phyloP scores from a whole-genome alignment of 169 alveolate species.

The Eimeria falciformis region DNA sequence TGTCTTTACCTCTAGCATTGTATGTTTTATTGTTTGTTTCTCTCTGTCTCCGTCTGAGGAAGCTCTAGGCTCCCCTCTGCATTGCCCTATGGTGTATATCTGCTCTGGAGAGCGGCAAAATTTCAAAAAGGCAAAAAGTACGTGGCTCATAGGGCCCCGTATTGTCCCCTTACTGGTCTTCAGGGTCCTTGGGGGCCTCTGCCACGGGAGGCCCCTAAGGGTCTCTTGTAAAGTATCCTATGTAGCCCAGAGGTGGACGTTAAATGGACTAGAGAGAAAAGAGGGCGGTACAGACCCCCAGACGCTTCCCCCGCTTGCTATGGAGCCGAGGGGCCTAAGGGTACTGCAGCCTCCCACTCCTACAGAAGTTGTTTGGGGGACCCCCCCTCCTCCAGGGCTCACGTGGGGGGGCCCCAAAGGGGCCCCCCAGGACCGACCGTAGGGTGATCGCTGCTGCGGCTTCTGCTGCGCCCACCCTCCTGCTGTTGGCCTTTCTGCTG shows the following conservation, averaged over 20 bases:
- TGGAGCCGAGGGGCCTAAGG: background rate
- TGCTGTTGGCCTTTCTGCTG: background rate
- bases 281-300: conserved; percentile 36
- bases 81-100: background rate
- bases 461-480: background rate
- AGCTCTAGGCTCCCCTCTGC: background rate
- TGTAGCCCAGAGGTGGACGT: conserved; percentile 30
- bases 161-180: background rate
- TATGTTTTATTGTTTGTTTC: too few relatives aligned
- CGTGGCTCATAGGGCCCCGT: background rate
- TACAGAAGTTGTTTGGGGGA: background rate
- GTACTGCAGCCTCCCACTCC: background rate
- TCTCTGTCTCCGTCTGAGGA: too few relatives aligned
- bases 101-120: background rate
- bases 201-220: background rate
- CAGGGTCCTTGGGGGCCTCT: background rate
- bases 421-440: conserved; percentile 22
- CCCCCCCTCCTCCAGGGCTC: background rate
- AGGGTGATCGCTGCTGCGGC: background rate
- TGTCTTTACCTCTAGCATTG: too few relatives aligned
- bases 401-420: conserved; percentile 8
- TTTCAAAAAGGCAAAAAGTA: background rate
- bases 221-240: background rate
- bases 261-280: conserved; percentile 21
- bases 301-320: background rate